Base-by-base conservation (phyloP, 495 filamentous ascomycete species). In the Trichoderma gamsii region DNA sequence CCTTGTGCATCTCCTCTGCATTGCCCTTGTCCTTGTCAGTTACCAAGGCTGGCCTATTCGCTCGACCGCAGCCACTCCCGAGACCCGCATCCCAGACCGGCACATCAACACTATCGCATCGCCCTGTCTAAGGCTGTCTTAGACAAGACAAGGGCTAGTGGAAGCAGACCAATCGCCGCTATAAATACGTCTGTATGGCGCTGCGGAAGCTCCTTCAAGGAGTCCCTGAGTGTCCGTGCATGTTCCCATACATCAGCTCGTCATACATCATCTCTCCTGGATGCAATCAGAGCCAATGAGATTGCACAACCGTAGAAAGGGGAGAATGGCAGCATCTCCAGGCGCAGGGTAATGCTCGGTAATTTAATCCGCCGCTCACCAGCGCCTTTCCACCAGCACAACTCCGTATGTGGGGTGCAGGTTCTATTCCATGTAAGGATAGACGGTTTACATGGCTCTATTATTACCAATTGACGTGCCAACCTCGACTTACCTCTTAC, bases 71-170 rank as follows among this genome's bases (percentile, higher is more conserved):
- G 56, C 56, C 56, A 61, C 56, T 61, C 27, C 56, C 56, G 56
- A 56, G 56, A 61, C 56, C 56, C 56, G 27, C 56, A 61, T 61
- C 56, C 56, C 56, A 15, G 23, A 18, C 56, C 56, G 23, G 49
- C 27, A n/a, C 25, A n/a, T 21, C 35, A 29, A 8, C 32, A 63
- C 41, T 41, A 29, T 56, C 70, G 66, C 67, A 70, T 70, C 11
- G 18, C 16, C 52, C 8, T 27, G 23, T 71, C 66, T 15, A 4
- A 46, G 43, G 12, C 49, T 27, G 23, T 71, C 66, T 15, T 18
- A 46, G 43, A 46, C 49, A 52, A 52, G 49, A 46, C 49, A 52
- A 52, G 49, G 49, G 49, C 49, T 52, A 52, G 21, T 52, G 18
- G 49, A 5, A n/a, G 49, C 49, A 9, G 49, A n/a, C 18, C 49